These are phyloP conservation scores for Tuber borchii DNA, from an alignment of 495 filamentous ascomycete genomes.

Conservation along the genomic window DNA sequence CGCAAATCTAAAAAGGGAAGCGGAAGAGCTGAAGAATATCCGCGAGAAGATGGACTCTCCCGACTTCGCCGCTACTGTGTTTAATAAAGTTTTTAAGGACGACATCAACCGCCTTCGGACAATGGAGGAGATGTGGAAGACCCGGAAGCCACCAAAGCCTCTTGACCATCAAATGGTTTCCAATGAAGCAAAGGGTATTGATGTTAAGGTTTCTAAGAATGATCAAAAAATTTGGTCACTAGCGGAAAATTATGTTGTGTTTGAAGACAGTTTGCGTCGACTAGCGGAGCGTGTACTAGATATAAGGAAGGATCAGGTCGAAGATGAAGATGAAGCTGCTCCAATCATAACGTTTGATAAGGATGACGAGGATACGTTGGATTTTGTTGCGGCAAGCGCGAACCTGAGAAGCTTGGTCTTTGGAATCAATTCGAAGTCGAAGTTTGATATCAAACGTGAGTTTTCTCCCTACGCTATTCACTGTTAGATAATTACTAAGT, in stretches of 20 bases:
- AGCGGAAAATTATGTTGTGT: conserved; percentile 77
- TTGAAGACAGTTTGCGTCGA: conserved; percentile 72
- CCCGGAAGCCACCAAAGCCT: conserved; percentile 62
- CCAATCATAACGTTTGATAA: conserved; percentile 87
- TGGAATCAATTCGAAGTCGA: conserved; percentile 76
- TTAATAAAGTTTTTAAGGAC: conserved; percentile 83
- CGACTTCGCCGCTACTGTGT: conserved; percentile 73
- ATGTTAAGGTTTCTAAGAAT: conserved; percentile 53
- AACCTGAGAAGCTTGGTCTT: conserved; percentile 83
- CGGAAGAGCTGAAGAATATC: conserved; percentile 74
- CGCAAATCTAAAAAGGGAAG: conserved; percentile 72
- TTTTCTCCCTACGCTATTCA: conserved; percentile 5
- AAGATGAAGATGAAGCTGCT: conserved; percentile 46
- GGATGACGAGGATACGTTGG: conserved; percentile 89
- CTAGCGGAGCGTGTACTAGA: conserved; percentile 65
- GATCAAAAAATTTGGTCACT: conserved; percentile 75
- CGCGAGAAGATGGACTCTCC: conserved; percentile 72
- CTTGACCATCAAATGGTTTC: conserved; percentile 57
- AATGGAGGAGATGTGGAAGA: conserved; percentile 97
- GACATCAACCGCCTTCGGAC: conserved; percentile 78
- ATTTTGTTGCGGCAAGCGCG: conserved; percentile 86
- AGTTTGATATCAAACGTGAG: conserved; percentile 88
- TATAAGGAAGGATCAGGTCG: conserved; percentile 50
- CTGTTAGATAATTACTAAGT: conserved; percentile 11
- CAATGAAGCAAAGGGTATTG: conserved; percentile 49